Percentiles rank a stretch among this genome's conserved stretches.
These are phyloP conservation scores for Pezicula carpinea DNA, from an alignment of 2,329 filamentous ascomycete genomes.

Conservation along the genomic window DNA sequence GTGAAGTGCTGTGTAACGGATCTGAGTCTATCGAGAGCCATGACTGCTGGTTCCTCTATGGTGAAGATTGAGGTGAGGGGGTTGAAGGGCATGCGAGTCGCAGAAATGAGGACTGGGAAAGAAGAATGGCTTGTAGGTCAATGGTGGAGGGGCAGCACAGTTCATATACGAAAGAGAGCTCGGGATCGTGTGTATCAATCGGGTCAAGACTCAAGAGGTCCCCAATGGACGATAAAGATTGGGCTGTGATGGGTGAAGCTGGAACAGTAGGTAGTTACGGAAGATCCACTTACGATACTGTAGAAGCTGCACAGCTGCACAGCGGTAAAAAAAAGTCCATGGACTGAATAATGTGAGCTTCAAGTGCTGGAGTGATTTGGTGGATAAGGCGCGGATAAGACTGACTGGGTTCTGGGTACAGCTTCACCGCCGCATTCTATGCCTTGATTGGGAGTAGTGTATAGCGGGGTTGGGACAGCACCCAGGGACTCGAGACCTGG, in stretches of 20 bases:
- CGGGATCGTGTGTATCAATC: constrained; percentile 27
- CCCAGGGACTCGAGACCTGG: background rate
- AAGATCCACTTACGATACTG: too few species aligned
- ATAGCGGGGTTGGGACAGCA: constrained; percentile 10
- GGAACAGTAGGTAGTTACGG: constrained; percentile 1
- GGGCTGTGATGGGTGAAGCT: constrained; percentile 13
- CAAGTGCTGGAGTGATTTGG: background rate
- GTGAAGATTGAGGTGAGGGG: constrained; percentile 1
- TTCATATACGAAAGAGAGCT: constrained; percentile 14
- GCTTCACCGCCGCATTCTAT: constrained; percentile 9
- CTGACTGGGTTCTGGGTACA: background rate
- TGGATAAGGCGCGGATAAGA: constrained; percentile 3
- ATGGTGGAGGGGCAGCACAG: constrained; percentile 5
- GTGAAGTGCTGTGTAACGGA: constrained; percentile 59
- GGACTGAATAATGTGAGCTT: too few species aligned
- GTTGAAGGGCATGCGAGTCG: background rate
- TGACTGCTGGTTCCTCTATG: constrained; percentile 26
- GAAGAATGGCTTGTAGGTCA: constrained; percentile 4
- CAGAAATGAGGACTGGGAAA: background rate
- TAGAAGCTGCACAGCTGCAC: too few species aligned
- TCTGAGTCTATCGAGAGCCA: constrained; percentile 60
- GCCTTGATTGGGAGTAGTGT: constrained; percentile 14
- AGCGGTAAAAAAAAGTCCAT: background rate
- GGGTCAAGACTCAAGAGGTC: constrained; percentile 12
- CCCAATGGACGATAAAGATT: constrained; percentile 11